Conservation (phyloP, 2,329 filamentous ascomycete genomes). For the Alternaria triticina region DNA sequence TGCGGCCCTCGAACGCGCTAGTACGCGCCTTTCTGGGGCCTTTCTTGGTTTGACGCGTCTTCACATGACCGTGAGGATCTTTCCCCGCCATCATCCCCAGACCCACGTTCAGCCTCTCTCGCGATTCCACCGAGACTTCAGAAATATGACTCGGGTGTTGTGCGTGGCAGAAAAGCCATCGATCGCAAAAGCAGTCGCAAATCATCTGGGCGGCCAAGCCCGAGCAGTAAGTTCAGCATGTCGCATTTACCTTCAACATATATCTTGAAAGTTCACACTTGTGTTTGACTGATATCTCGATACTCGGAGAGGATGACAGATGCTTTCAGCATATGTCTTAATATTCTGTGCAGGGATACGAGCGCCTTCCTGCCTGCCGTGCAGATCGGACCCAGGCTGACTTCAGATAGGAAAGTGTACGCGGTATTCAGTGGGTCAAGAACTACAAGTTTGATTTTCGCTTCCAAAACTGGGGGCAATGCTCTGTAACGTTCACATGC, state of each 20-base stretch:
- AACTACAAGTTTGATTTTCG: constrained; percentile 93
- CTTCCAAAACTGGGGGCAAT: constrained; percentile 83
- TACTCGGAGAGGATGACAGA: neutral
- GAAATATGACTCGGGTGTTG: constrained; percentile 62
- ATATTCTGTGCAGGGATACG: neutral
- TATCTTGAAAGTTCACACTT: neutral
- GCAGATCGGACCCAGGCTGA: constrained; percentile 12
- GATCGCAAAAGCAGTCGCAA: constrained; percentile 91
- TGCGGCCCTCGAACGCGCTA: constrained; percentile 28
- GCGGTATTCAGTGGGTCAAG: constrained; percentile 78
- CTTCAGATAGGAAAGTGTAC: constrained; percentile 66
- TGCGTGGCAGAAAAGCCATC: constrained; percentile 90
- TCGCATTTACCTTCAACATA: neutral
- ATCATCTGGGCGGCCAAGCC: constrained; percentile 82
- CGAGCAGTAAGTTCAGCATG: constrained; percentile 63
- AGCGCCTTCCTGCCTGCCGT: neutral
- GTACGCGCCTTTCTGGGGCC: neutral
- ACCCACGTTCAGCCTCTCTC: constrained; percentile 2
- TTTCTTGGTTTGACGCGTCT: constrained; percentile 33
- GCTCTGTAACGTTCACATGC: constrained; percentile 89
- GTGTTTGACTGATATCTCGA: neutral
- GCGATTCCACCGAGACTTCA: constrained; percentile 4
- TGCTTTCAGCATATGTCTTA: neutral
- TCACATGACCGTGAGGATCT: constrained; percentile 40
- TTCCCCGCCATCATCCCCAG: neutral